phyloP scores from a whole-genome alignment of 768 basidiomycete genomes.

The Piloderma croceum region DNA sequence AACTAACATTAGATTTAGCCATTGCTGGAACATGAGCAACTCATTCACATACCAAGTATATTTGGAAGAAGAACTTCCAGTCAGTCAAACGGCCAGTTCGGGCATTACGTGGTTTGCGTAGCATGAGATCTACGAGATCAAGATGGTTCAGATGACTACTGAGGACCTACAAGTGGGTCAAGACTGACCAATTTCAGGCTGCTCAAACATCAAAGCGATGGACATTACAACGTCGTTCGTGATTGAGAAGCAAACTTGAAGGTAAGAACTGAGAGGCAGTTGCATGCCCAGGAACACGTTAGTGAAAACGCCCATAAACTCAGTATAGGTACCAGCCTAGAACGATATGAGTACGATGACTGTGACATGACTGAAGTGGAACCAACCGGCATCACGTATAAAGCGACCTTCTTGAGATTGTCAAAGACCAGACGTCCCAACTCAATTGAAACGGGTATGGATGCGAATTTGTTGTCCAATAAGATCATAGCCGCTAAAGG shows the following conservation, averaged over 20 bases:
- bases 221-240: slow-evolving; percentile 48
- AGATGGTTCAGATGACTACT: too few relatives aligned
- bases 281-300: slow-evolving; percentile 59
- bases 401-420: slow-evolving; percentile 50
- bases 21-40: too few relatives aligned
- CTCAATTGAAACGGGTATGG: slow-evolving; percentile 52
- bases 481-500: slow-evolving; percentile 40
- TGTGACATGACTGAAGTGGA: background rate
- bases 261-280: slow-evolving; percentile 46
- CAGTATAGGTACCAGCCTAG: slow-evolving; percentile 51
- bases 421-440: slow-evolving; percentile 57
- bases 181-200: slow-evolving; percentile 41
- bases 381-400: slow-evolving; percentile 40
- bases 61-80: slow-evolving; percentile 44
- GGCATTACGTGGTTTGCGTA: slow-evolving; percentile 44
- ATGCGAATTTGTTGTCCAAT: slow-evolving; percentile 54
- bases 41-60: slow-evolving; percentile 39
- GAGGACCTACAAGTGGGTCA: too few relatives aligned
- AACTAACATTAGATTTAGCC: too few relatives aligned
- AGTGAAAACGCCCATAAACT: slow-evolving; percentile 50
- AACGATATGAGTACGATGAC: background rate
- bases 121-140: slow-evolving; percentile 43
- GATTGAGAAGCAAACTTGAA: slow-evolving; percentile 54
- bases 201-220: slow-evolving; percentile 46
- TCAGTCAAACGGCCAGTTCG: slow-evolving; percentile 46